Percentiles rank a stretch among this genome's conserved stretches.
phyloP scores from a whole-genome alignment of 2,329 filamentous ascomycete species.

The Sporothrix luriei region DNA sequence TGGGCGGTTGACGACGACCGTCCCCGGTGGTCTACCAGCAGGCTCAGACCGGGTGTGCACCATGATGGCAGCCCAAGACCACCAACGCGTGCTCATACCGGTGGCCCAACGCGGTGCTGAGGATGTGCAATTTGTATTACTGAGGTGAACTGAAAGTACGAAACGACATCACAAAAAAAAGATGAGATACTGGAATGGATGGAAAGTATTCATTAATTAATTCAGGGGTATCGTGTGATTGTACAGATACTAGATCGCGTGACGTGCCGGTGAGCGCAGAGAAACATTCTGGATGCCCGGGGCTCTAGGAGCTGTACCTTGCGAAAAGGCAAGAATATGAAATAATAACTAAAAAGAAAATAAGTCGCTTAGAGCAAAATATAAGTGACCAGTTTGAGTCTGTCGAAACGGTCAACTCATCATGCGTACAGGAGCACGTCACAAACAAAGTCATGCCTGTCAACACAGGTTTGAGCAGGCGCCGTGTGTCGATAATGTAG shows the following conservation, averaged over 20 bases:
- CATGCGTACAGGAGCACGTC: background rate
- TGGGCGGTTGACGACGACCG: constrained; percentile 50
- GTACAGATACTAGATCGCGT: background rate
- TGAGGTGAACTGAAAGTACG: background rate
- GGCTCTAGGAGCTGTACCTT: background rate
- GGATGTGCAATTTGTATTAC: constrained; percentile 53
- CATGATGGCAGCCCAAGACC: constrained; percentile 54
- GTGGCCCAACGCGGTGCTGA: constrained; percentile 57
- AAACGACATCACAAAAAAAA: background rate
- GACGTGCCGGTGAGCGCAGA: background rate
- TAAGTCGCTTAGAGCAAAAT: background rate
- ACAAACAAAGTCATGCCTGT: background rate
- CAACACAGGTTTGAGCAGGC: background rate
- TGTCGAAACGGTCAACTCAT: background rate
- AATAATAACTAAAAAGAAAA: background rate
- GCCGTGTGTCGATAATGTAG: background rate
- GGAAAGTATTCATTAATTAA: background rate
- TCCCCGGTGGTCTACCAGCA: constrained; percentile 51
- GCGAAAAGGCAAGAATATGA: background rate
- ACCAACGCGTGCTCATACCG: constrained; percentile 62
- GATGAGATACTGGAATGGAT: background rate
- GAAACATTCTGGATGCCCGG: background rate
- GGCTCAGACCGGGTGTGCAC: constrained; percentile 57
- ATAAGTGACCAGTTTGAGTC: background rate
- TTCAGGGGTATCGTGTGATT: constrained; percentile 5